Conservation (phyloP, 2,329 filamentous ascomycete genomes). For the Ophiocordyceps polyrhachis-furcata region DNA sequence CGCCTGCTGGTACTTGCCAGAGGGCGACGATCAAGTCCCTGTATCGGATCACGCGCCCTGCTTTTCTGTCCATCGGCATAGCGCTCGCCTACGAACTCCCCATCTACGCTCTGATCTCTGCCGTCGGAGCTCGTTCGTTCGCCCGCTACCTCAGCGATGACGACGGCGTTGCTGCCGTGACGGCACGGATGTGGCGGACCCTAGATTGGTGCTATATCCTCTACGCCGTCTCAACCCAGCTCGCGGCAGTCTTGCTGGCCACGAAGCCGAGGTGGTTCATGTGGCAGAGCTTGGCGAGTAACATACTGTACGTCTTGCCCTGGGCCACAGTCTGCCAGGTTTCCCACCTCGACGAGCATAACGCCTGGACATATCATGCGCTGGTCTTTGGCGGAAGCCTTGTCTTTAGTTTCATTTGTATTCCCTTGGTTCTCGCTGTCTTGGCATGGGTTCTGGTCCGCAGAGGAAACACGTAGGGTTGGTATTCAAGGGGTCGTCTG, state of each 20-base stretch:
- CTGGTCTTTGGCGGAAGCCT: constrained; percentile 50
- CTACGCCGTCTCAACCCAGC: constrained; percentile 45
- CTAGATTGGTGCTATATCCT: constrained; percentile 53
- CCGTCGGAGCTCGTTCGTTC: constrained; percentile 39
- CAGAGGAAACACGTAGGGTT: too few relatives aligned
- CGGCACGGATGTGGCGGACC: constrained; percentile 44
- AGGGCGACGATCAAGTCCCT: constrained; percentile 5
- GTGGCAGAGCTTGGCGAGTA: constrained; percentile 46
- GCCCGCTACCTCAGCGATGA: constrained; percentile 42
- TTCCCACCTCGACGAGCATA: constrained; percentile 23
- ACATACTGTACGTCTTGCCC: constrained; percentile 48
- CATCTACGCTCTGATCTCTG: constrained; percentile 41
- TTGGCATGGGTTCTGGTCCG: constrained; percentile 26
- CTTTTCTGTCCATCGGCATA: constrained; percentile 30
- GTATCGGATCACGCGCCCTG: constrained; percentile 28
- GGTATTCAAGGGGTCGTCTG: too few relatives aligned
- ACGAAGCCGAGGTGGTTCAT: constrained; percentile 49
- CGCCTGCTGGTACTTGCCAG: constrained; percentile 4
- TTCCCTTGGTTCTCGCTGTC: constrained; percentile 27
- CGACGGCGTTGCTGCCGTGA: constrained; percentile 36
- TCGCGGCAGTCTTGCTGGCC: constrained; percentile 45
- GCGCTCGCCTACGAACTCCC: constrained; percentile 42
- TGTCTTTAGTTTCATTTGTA: constrained; percentile 44
- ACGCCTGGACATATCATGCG: constrained; percentile 49
- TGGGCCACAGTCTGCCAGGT: constrained; percentile 47